Conservation (phyloP, 306 rosid genomes). For the Canavalia gladiata region DNA sequence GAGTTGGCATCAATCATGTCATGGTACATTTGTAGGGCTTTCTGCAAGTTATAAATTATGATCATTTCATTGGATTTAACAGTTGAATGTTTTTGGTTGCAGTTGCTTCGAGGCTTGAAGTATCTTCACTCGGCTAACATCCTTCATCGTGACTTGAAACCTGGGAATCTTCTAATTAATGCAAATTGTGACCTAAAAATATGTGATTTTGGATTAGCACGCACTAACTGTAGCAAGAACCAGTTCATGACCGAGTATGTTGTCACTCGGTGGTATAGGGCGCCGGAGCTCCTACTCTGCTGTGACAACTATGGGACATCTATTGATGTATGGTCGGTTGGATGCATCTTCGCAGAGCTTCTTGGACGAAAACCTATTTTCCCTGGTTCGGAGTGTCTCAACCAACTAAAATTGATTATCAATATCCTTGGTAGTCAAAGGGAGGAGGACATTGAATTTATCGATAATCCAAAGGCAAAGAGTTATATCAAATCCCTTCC, state of each 20-base stretch:
- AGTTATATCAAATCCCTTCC: conserved; percentile 73
- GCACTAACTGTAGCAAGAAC: conserved; percentile 77
- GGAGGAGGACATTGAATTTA: conserved; percentile 89
- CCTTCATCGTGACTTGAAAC: conserved; percentile 95
- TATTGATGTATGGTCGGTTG: conserved; percentile 97
- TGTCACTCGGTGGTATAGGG: conserved; percentile 97
- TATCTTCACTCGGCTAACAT: conserved; percentile 97
- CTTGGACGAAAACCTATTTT: conserved; percentile 88
- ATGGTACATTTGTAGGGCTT: conserved; percentile 13
- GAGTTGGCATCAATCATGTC: conserved; percentile 12
- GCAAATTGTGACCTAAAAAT: conserved; percentile 96
- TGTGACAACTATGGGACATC: conserved; percentile 92
- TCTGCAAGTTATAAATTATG: not conserved
- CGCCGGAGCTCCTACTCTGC: conserved; percentile 94
- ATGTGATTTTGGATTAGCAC: conserved; percentile 96
- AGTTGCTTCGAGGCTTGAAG: conserved; percentile 94
- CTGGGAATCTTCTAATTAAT: conserved; percentile 91
- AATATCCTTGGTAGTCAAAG: conserved; percentile 91
- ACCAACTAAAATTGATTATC: conserved; percentile 85
- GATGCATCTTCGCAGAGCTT: conserved; percentile 95
- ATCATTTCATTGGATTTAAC: conserved; percentile 39
- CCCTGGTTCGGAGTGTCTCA: conserved; percentile 90
- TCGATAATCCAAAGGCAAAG: conserved; percentile 88
- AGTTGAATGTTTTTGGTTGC: conserved; percentile 49
- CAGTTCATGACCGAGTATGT: conserved; percentile 98